Conservation (phyloP, 768 basidiomycete genomes). For the Mycena vitilis region DNA sequence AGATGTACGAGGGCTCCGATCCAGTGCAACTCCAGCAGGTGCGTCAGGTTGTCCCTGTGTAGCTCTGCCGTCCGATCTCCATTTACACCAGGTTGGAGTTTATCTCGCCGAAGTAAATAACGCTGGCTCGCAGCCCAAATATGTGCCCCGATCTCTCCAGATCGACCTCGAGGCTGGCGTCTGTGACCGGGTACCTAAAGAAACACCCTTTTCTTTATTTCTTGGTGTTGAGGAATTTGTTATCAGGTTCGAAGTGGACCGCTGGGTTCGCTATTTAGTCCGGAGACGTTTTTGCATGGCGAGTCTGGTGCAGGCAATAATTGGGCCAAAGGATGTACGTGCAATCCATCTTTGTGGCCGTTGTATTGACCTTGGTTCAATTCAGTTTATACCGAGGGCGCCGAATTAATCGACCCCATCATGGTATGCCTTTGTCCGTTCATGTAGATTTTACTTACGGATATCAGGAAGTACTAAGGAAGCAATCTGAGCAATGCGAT, state of each 20-base stretch:
- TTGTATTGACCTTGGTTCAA: slow-evolving; percentile 36
- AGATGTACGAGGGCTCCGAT: slow-evolving; percentile 82
- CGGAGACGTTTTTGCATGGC: slow-evolving; percentile 84
- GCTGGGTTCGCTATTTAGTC: slow-evolving; percentile 83
- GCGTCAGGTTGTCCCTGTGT: slow-evolving; percentile 37
- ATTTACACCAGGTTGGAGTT: slow-evolving; percentile 68
- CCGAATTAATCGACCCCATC: slow-evolving; percentile 90
- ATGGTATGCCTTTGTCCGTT: slow-evolving; percentile 54
- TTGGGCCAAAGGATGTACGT: slow-evolving; percentile 94
- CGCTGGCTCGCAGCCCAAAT: slow-evolving; percentile 66
- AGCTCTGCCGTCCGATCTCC: slow-evolving; percentile 13
- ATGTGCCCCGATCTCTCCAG: slow-evolving; percentile 91
- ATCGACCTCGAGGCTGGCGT: slow-evolving; percentile 93
- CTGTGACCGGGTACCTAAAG: slow-evolving; percentile 71
- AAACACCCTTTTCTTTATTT: neutral
- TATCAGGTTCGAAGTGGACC: slow-evolving; percentile 73
- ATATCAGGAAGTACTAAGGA: slow-evolving; percentile 76
- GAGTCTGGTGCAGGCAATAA: slow-evolving; percentile 86
- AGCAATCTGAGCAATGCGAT: slow-evolving; percentile 85
- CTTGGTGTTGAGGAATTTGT: slow-evolving; percentile 5
- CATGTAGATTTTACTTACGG: neutral
- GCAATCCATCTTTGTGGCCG: slow-evolving; percentile 1
- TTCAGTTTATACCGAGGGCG: slow-evolving; percentile 91
- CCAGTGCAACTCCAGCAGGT: slow-evolving; percentile 81
- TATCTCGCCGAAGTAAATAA: slow-evolving; percentile 84